Base-by-base conservation (phyloP, 768 basidiomycete species). In the Thelephora ganbajun region DNA sequence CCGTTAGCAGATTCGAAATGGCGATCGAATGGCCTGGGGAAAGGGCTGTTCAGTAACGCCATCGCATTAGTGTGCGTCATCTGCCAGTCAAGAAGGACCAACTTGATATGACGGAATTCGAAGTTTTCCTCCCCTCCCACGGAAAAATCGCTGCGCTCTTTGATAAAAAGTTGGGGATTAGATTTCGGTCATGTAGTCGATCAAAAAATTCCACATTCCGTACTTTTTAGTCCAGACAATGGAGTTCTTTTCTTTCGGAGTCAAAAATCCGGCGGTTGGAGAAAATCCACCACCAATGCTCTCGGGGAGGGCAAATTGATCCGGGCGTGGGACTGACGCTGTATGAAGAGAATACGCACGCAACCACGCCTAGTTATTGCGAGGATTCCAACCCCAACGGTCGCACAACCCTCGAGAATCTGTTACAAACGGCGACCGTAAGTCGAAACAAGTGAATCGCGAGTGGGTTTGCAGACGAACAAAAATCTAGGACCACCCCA, bases 281-380 rank as follows among this genome's bases (percentile, higher is more conserved):
- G 78, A 51, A 75, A 79, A 57, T 83, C 80, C 11, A 78, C 72
- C 54, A 84, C 54, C 11, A 79, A 76, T 80, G 35, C 36, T 16
- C 16, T 0, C 35, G 16, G 9, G 43, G 34, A 20, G 12, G 11
- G 13, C 22, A 39, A 9, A 34, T 36, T 13, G 6, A 3, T 26
- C 34, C 5, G 22, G 26, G 9, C 26, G 26, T 9, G 26, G 9
- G 26, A 2, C 4, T 41, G 7, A 9, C 14, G 14, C 14, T 6
- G 22, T 4, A 16, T 41, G 16, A 4, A 22, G 18, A 20, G 9
- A 26, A 11, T 19, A 12, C 39, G 12, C 0, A 48, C 66, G 41
- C 20, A 14, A 41, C 39, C 12, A 41, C 47, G 74, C 79, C 63
- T 34, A 77, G 64, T 53, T 73, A 70, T 0, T n/a, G 78, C 72